Percentiles rank a stretch among this genome's conserved stretches.
These are phyloP conservation scores for Neobulgaria alba DNA, from an alignment of 2,329 filamentous ascomycete species.

Conservation along the genomic window DNA sequence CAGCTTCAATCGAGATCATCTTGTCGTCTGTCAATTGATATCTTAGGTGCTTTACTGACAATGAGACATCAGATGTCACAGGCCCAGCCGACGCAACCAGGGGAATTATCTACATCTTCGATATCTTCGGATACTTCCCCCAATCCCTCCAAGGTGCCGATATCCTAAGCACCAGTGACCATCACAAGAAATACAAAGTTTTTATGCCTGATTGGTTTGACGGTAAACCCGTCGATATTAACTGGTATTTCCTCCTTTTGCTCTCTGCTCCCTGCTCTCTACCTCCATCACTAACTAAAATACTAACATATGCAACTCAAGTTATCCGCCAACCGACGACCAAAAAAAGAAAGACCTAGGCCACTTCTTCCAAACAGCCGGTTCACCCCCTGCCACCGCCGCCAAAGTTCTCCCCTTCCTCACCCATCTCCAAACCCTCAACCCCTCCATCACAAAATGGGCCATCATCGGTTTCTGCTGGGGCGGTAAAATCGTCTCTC, in stretches of 20 bases:
- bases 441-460: slow-evolving; percentile 43
- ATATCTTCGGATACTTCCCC: slow-evolving; percentile 63
- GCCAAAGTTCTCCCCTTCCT: slow-evolving; percentile 43
- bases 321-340: slow-evolving; percentile 54
- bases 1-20: no score
- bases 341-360: slow-evolving; percentile 51
- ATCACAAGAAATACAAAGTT: slow-evolving; percentile 63
- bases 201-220: slow-evolving; percentile 91
- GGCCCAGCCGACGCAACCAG: slow-evolving; percentile 41
- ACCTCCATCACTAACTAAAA: not conserved
- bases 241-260: slow-evolving; percentile 31
- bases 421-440: slow-evolving; percentile 38
- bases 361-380: slow-evolving; percentile 42
- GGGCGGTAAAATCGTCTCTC: slow-evolving; percentile 27
- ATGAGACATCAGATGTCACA: slow-evolving; percentile 32
- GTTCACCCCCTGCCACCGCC: slow-evolving; percentile 30
- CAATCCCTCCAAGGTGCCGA: slow-evolving; percentile 65
- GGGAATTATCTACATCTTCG: slow-evolving; percentile 50
- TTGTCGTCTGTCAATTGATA: no score
- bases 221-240: slow-evolving; percentile 43
- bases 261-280: no score
- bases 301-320: slow-evolving; percentile 6
- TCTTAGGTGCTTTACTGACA: slow-evolving; percentile 1
- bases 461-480: slow-evolving; percentile 28
- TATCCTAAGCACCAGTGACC: slow-evolving; percentile 47